These are phyloP conservation scores for Blastobotrys serpentis DNA, from an alignment of 1,139 yeast genomes.

Conservation along the genomic window DNA sequence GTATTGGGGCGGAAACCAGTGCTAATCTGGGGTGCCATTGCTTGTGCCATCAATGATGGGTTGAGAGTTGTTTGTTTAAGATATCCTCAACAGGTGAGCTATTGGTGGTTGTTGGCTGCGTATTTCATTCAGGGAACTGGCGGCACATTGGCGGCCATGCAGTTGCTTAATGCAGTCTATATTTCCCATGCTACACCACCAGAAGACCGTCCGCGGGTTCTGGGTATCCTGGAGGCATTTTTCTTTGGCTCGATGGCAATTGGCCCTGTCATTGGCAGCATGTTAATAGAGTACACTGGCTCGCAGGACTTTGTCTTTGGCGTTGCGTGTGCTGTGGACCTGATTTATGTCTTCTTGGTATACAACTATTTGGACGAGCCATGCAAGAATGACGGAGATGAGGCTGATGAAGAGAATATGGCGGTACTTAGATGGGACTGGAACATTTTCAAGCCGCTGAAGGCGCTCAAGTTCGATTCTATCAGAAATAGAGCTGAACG, in stretches of 20 bases:
- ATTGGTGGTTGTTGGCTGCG: constrained; percentile 41
- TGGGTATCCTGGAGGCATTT: constrained; percentile 59
- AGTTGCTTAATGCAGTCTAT: constrained; percentile 59
- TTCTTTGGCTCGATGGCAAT: constrained; percentile 59
- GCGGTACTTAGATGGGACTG: too few species aligned
- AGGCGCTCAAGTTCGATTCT: constrained; percentile 36
- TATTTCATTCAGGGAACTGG: constrained; percentile 48
- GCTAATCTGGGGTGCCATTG: constrained; percentile 38
- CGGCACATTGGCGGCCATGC: constrained; percentile 55
- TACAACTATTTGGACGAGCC: constrained; percentile 57
- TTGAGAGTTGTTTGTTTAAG: constrained; percentile 29
- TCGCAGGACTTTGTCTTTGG: constrained; percentile 34
- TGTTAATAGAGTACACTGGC: constrained; percentile 33
- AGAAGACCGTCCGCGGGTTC: constrained; percentile 50
- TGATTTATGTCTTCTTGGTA: constrained; percentile 39
- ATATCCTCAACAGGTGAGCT: constrained; percentile 36
- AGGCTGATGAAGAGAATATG: constrained; percentile 1
- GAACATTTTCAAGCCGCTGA: constrained; percentile 48
- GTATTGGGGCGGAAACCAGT: constrained; percentile 59
- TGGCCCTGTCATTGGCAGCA: constrained; percentile 64
- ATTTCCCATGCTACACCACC: constrained; percentile 64
- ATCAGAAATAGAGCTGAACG: constrained; percentile 41
- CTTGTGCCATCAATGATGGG: constrained; percentile 30
- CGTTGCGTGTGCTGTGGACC: constrained; percentile 26
- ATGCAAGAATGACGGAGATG: constrained; percentile 40